Conservation (phyloP, 306 rosid species). For the Casuarina glauca region DNA sequence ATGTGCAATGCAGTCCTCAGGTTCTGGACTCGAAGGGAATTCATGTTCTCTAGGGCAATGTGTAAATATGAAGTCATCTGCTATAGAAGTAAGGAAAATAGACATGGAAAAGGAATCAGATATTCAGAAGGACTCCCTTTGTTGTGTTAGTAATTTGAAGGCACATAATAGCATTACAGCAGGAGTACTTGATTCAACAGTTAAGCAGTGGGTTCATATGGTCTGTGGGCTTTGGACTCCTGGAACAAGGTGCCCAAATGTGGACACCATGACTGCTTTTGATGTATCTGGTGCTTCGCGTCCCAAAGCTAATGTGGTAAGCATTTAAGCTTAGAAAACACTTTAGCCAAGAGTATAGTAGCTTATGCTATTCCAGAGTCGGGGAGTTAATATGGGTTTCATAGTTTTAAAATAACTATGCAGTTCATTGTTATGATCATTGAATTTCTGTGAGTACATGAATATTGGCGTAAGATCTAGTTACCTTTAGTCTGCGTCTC, state of each 20-base stretch:
- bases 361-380: conserved; percentile 7
- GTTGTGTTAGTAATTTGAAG: conserved; percentile 25
- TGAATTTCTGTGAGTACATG: background rate
- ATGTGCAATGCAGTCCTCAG: conserved; percentile 27
- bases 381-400: conserved; percentile 3
- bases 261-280: conserved; percentile 73
- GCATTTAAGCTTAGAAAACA: conserved; percentile 15
- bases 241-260: conserved; percentile 68
- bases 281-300: conserved; percentile 60
- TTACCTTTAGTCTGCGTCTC: background rate
- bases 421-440: background rate
- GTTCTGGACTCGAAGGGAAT: conserved; percentile 24
- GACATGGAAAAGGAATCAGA: conserved; percentile 21
- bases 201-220: conserved; percentile 78
- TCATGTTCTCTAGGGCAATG: conserved; percentile 17
- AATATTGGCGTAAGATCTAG: background rate
- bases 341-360: background rate
- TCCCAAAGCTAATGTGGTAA: conserved; percentile 50
- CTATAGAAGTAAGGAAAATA: conserved; percentile 23
- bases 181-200: conserved; percentile 50
- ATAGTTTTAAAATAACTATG: background rate
- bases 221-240: conserved; percentile 90
- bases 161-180: conserved; percentile 52
- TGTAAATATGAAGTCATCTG: conserved; percentile 17
- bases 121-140: conserved; percentile 1